Conservation (phyloP, 2,329 filamentous ascomycete genomes). For the Ophidiomyces ophidiicola region DNA sequence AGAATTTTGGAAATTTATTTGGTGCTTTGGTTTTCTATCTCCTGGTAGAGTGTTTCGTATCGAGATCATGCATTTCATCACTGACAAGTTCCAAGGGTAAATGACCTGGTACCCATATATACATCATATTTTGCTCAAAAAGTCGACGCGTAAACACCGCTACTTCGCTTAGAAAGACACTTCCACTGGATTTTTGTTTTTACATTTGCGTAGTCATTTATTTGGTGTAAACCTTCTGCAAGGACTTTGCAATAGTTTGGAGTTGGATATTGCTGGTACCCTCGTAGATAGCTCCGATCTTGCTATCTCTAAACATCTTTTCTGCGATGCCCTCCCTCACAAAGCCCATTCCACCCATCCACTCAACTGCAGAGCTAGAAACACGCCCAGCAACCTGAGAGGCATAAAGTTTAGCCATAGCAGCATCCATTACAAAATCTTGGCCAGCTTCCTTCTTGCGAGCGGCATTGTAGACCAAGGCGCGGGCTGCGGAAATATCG, state of each 20-base stretch:
- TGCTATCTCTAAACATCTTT: conserved; percentile 96
- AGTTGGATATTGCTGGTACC: conserved; percentile 60
- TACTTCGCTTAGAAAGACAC: conserved; percentile 1
- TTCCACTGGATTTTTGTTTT: conserved; percentile 3
- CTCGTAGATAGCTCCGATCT: conserved; percentile 97
- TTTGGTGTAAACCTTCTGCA: conserved; percentile 57
- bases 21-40: too few relatives aligned
- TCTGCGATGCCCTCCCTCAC: conserved; percentile 91
- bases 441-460: conserved; percentile 96
- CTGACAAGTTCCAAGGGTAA: too few relatives aligned
- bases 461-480: conserved; percentile 88
- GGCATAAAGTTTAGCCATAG: conserved; percentile 94
- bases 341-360: conserved; percentile 99
- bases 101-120: too few relatives aligned
- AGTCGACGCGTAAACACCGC: conserved; percentile 7
- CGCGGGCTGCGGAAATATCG: conserved; percentile 82
- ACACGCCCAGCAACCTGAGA: conserved; percentile 87
- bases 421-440: conserved; percentile 88
- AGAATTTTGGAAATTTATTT: too few relatives aligned
- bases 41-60: too few relatives aligned
- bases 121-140: too few relatives aligned
- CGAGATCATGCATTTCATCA: too few relatives aligned
- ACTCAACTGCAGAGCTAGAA: conserved; percentile 77
- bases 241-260: conserved; percentile 56
- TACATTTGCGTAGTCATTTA: conserved; percentile 23